Percentiles rank a stretch among this genome's conserved stretches.
Conservation (phyloP, 805 yeast genomes). For the Danielia oregonensis region DNA sequence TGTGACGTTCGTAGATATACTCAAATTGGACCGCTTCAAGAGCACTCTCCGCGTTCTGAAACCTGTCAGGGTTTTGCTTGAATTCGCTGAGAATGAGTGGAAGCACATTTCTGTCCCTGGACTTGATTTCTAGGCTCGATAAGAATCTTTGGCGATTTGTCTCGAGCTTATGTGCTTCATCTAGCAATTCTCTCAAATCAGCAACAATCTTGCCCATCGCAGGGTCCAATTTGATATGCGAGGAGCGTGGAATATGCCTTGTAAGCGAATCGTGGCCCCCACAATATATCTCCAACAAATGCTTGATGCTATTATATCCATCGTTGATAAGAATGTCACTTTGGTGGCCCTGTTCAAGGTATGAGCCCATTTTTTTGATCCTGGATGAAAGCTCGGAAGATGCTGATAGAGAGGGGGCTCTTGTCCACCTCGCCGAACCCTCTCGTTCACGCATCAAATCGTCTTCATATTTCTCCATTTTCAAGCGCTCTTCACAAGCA, state of each 20-base stretch:
- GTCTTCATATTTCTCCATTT: conserved; percentile 55
- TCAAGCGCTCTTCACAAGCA: conserved; percentile 44
- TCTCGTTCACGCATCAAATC: conserved; percentile 43
- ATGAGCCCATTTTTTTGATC: conserved; percentile 42
- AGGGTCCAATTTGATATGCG: conserved; percentile 31
- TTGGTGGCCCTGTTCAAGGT: conserved; percentile 51
- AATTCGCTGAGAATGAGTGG: conserved; percentile 51
- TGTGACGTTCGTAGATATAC: conserved; percentile 36
- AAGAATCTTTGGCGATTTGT: conserved; percentile 37
- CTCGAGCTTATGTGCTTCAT: conserved; percentile 28
- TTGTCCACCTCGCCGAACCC: conserved; percentile 54
- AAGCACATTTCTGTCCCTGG: conserved; percentile 45
- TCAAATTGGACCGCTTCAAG: conserved; percentile 32
- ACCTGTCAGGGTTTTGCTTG: conserved; percentile 20
- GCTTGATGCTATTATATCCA: conserved; percentile 47
- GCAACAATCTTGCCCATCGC: conserved; percentile 25
- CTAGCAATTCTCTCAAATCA: conserved; percentile 33
- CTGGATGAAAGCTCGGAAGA: conserved; percentile 37
- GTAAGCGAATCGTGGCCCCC: conserved; percentile 35
- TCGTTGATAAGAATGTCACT: conserved; percentile 56
- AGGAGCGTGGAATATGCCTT: conserved; percentile 38
- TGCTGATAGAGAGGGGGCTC: conserved; percentile 45
- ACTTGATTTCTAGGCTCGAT: conserved; percentile 41
- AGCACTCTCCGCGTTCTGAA: conserved; percentile 14
- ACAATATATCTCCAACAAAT: conserved; percentile 40